A percentile compares a stretch with the other conserved stretches of the same genome.
Conservation (phyloP, 495 filamentous ascomycete genomes). For the Tuber magnatum region DNA sequence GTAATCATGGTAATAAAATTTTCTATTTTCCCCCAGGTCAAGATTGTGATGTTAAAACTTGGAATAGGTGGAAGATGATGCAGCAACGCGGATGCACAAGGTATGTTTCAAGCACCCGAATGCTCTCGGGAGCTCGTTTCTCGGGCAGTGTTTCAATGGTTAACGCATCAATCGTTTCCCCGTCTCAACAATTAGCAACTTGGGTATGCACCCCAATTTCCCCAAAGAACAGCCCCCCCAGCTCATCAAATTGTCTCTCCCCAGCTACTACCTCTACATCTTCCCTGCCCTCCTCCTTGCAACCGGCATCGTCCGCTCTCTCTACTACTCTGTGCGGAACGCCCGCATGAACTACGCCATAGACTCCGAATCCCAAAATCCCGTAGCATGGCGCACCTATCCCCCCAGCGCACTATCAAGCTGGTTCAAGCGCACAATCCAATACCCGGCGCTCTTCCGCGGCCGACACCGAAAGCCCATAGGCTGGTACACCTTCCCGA, state of each 20-base stretch:
- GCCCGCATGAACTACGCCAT: conserved; percentile 11
- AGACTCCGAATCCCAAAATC: conserved; percentile 24
- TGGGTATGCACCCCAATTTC: not conserved
- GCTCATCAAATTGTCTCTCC: not conserved
- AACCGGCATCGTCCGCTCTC: conserved; percentile 18
- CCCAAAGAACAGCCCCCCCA: not conserved
- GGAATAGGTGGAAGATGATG: not conserved
- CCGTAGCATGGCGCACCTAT: conserved; percentile 9
- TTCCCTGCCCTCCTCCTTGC: conserved; percentile 27
- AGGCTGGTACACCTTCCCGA: conserved; percentile 39
- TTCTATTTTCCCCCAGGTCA: not conserved
- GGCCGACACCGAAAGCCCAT: conserved; percentile 31
- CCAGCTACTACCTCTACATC: conserved; percentile 30
- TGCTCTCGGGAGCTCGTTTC: not conserved
- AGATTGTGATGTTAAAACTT: not conserved
- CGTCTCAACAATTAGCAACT: not conserved
- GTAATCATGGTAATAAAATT: not conserved
- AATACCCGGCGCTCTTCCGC: conserved; percentile 38
- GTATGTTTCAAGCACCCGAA: not conserved
- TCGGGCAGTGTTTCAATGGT: not conserved
- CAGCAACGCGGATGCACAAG: not conserved
- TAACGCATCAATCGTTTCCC: not conserved
- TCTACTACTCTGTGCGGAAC: conserved; percentile 23
- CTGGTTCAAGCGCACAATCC: conserved; percentile 19
- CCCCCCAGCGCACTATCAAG: conserved; percentile 27